phyloP scores from a whole-genome alignment of 768 basidiomycete species.

The Boletus reticulatus region DNA sequence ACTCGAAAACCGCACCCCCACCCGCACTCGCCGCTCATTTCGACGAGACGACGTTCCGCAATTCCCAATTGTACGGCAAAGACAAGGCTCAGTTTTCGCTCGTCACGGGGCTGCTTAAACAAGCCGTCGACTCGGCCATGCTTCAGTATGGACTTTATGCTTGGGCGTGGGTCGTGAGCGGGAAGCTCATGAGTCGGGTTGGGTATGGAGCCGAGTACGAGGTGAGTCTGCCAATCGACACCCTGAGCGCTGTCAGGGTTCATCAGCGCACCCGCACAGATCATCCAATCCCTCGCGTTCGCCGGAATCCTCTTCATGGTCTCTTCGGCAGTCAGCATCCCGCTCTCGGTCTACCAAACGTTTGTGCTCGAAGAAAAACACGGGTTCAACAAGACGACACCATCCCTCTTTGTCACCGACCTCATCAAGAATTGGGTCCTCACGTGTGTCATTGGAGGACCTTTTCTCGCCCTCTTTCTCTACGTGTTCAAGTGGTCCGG shows the following conservation, averaged over 20 bases:
- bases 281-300: constrained; percentile 80
- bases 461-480: constrained; percentile 85
- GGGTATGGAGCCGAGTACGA: constrained; percentile 74
- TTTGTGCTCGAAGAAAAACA: constrained; percentile 95
- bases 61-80: constrained; percentile 88
- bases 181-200: constrained; percentile 41
- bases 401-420: constrained; percentile 72
- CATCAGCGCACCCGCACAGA: constrained; percentile 26
- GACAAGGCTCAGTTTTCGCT: constrained; percentile 88
- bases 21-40: constrained; percentile 68
- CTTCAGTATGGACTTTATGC: constrained; percentile 79
- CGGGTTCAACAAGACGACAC: constrained; percentile 95
- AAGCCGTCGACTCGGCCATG: constrained; percentile 64
- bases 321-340: constrained; percentile 68
- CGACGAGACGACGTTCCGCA: constrained; percentile 68
- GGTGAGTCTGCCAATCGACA: constrained; percentile 38
- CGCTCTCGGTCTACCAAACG: constrained; percentile 79
- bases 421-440: constrained; percentile 77
- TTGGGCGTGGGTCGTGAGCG: constrained; percentile 75
- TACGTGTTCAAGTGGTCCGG: constrained; percentile 93
- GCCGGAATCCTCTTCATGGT: constrained; percentile 62
- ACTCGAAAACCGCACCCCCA: constrained; percentile 73
- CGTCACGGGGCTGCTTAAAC: constrained; percentile 70
- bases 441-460: constrained; percentile 70
- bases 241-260: neutral